These are phyloP conservation scores for Pseudonitzschia delicatissima DNA, from an alignment of 108 stramenopile species.

Conservation along the genomic window DNA sequence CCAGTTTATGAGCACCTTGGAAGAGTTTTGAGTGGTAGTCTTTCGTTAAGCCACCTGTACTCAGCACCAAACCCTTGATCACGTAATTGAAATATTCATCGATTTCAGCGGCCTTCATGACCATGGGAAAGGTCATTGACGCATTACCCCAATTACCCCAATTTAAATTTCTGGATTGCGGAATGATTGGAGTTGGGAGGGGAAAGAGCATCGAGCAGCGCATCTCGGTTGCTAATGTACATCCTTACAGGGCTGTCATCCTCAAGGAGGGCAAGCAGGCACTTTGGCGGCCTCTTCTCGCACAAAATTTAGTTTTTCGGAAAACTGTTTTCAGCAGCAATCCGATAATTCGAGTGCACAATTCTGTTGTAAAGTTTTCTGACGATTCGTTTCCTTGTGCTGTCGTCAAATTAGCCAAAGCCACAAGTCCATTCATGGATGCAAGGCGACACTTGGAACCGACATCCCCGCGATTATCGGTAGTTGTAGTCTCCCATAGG, in stretches of 20 bases:
- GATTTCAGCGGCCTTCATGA: conserved; percentile 65
- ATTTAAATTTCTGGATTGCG: conserved; percentile 27
- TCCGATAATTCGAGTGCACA: conserved; percentile 48
- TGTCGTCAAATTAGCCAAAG: conserved; percentile 30
- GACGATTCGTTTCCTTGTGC: not conserved
- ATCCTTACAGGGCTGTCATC: not conserved
- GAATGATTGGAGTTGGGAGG: not conserved
- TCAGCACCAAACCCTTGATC: conserved; percentile 84
- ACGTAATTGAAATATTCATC: conserved; percentile 69
- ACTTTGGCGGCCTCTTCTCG: conserved; percentile 77
- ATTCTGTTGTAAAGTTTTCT: conserved; percentile 30
- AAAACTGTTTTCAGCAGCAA: conserved; percentile 82
- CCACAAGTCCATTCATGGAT: conserved; percentile 80
- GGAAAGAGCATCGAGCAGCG: conserved; percentile 11
- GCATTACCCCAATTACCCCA: conserved; percentile 59
- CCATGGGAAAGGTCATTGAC: conserved; percentile 58
- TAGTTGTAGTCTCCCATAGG: conserved; percentile 91
- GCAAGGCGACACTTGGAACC: conserved; percentile 96
- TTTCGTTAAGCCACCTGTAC: conserved; percentile 95
- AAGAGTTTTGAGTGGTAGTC: conserved; percentile 77
- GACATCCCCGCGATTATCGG: conserved; percentile 97
- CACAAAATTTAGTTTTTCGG: conserved; percentile 92
- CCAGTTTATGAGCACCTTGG: conserved; percentile 75
- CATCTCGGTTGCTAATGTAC: conserved; percentile 6
- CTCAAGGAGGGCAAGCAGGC: conserved; percentile 35